phyloP scores from a whole-genome alignment of 164 flowering plant species.

The Echeveria elegans region DNA sequence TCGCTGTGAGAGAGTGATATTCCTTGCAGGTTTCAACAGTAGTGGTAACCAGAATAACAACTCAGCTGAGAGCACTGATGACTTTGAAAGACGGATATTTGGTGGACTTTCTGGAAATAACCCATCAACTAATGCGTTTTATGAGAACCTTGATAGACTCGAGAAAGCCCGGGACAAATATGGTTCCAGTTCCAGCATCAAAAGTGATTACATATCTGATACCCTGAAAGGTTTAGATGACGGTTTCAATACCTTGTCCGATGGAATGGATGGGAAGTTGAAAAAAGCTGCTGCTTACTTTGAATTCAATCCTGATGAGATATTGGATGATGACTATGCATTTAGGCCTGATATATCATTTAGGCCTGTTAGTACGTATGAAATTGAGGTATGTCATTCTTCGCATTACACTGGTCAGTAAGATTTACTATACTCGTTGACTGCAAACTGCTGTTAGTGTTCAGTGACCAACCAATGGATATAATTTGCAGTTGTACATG shows the following conservation, averaged over 20 bases:
- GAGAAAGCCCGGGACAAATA: conserved; percentile 25
- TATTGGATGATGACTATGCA: conserved; percentile 33
- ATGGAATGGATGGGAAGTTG: conserved; percentile 67
- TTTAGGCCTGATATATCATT: conserved; percentile 53
- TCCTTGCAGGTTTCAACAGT: conserved; percentile 21
- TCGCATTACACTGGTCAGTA: not conserved
- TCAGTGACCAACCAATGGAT: not conserved
- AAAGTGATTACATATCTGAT: conserved; percentile 13
- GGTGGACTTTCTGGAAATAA: conserved; percentile 25
- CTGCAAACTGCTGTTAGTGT: not conserved
- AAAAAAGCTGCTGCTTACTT: conserved; percentile 59
- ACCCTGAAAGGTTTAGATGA: conserved; percentile 36
- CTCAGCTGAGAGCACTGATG: conserved; percentile 46
- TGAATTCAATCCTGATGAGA: conserved; percentile 41
- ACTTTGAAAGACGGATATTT: conserved; percentile 53
- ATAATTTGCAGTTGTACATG: too few relatives aligned
- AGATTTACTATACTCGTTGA: not conserved
- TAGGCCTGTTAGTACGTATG: conserved; percentile 27
- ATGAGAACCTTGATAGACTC: conserved; percentile 36
- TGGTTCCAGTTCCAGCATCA: conserved; percentile 15
- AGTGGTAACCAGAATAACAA: conserved; percentile 16
- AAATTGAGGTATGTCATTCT: conserved; percentile 32
- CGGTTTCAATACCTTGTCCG: conserved; percentile 37
- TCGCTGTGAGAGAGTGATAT: not conserved
- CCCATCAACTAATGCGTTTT: conserved; percentile 31